Percentiles rank a stretch among this genome's conserved stretches.
phyloP scores from a whole-genome alignment of 768 basidiomycete species.

The Lactarius quietus region DNA sequence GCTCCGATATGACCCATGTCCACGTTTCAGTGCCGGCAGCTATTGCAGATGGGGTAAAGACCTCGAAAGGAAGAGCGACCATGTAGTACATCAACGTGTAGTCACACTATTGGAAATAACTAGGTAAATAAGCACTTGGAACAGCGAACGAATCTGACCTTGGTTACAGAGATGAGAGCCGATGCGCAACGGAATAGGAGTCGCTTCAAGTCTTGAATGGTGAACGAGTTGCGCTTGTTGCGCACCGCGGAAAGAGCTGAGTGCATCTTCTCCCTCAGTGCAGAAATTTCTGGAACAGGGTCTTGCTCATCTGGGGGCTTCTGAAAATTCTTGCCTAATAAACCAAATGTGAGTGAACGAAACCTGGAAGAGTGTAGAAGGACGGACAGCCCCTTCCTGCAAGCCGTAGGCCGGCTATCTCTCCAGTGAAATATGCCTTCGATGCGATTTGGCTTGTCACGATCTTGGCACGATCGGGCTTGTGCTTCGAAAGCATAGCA shows the following conservation, averaged over 20 bases:
- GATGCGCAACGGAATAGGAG: slow-evolving; percentile 86
- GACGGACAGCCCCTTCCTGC: slow-evolving; percentile 61
- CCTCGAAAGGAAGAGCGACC: slow-evolving; percentile 83
- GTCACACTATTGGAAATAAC: slow-evolving; percentile 55
- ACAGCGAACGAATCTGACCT: slow-evolving; percentile 40
- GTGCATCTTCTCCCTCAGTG: slow-evolving; percentile 64
- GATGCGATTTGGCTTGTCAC: slow-evolving; percentile 84
- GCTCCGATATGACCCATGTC: slow-evolving; percentile 93
- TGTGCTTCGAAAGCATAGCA: slow-evolving; percentile 54
- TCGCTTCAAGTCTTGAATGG: slow-evolving; percentile 78
- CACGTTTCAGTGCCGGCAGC: slow-evolving; percentile 89
- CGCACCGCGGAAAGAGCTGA: slow-evolving; percentile 64
- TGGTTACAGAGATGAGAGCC: slow-evolving; percentile 63
- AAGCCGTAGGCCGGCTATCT: slow-evolving; percentile 75
- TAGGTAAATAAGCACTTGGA: background rate
- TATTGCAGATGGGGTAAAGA: slow-evolving; percentile 82
- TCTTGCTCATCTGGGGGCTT: slow-evolving; percentile 58
- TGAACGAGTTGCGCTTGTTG: slow-evolving; percentile 67
- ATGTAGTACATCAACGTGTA: slow-evolving; percentile 82
- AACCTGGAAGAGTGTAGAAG: background rate
- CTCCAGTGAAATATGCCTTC: slow-evolving; percentile 87
- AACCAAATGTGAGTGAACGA: background rate
- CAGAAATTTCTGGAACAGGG: slow-evolving; percentile 57
- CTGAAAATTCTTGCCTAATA: slow-evolving; percentile 54
- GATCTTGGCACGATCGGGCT: slow-evolving; percentile 76